phyloP scores from a whole-genome alignment of 2,329 filamentous ascomycete species.

The Clarireedia homoeocarpa region DNA sequence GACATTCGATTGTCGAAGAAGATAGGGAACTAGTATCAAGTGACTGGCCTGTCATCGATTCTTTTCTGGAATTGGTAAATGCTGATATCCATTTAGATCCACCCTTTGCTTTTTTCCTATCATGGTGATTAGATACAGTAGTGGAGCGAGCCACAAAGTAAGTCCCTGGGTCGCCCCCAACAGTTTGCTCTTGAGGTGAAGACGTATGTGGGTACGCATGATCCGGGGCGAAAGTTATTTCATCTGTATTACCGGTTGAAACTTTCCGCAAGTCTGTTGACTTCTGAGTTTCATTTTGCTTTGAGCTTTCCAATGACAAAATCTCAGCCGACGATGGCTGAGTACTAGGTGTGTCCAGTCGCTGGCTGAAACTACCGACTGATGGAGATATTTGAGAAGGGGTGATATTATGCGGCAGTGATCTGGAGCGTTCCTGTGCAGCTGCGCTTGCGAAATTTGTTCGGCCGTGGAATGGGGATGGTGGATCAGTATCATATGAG shows the following conservation, averaged over 20 bases:
- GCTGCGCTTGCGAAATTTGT: conserved; percentile 10
- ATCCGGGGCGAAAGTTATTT: conserved; percentile 15
- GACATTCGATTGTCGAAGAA: conserved; percentile 29
- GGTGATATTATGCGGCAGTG: conserved; percentile 12
- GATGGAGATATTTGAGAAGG: conserved; percentile 19
- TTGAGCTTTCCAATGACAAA: conserved; percentile 12
- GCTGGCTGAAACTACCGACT: conserved; percentile 2
- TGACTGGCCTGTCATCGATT: conserved; percentile 20
- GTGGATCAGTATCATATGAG: conserved; percentile 8
- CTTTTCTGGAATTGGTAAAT: conserved; percentile 24
- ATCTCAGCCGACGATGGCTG: conserved; percentile 15
- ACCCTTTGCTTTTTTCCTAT: conserved; percentile 10
- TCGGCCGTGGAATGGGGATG: conserved; percentile 12
- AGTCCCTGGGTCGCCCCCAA: conserved; percentile 10
- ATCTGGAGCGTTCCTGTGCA: conserved; percentile 11
- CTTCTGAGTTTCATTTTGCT: conserved; percentile 8
- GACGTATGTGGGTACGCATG: not conserved
- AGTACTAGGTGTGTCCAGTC: conserved; percentile 13
- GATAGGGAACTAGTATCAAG: conserved; percentile 33
- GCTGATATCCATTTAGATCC: conserved; percentile 29
- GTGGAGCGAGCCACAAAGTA: conserved; percentile 13
- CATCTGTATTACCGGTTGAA: not conserved
- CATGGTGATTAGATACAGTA: not conserved
- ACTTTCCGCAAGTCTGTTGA: conserved; percentile 1
- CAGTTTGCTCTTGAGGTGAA: conserved; percentile 8